phyloP scores from a whole-genome alignment of 2,329 filamentous ascomycete species.

The Cylindrodendrum hubeiense region DNA sequence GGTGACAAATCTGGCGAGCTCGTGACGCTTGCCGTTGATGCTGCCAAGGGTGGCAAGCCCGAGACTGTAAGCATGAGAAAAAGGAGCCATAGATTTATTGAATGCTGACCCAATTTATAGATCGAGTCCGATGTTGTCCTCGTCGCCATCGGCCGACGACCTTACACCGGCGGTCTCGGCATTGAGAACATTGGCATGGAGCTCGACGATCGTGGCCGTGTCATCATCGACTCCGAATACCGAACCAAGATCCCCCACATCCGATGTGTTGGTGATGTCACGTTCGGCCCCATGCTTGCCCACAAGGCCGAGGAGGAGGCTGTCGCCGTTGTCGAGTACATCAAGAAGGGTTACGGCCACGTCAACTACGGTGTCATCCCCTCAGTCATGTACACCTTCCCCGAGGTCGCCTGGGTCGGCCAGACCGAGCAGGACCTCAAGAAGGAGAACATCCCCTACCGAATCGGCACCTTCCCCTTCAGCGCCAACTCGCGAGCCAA shows the following conservation, averaged over 20 bases:
- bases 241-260: constrained; percentile 98
- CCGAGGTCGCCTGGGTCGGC: constrained; percentile 98
- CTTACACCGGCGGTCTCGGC: constrained; percentile 91
- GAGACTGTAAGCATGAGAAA: constrained; percentile 76
- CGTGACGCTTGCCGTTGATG: constrained; percentile 87
- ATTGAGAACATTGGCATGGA: constrained; percentile 95
- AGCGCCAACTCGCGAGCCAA: constrained; percentile 98
- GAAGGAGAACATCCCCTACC: constrained; percentile 89
- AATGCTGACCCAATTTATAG: constrained; percentile 57
- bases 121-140: constrained; percentile 96
- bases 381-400: constrained; percentile 99
- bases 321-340: constrained; percentile 94
- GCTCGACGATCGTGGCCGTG: constrained; percentile 90
- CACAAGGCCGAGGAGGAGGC: constrained; percentile 99
- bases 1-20: constrained; percentile 84
- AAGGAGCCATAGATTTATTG: neutral
- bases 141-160: constrained; percentile 94
- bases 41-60: constrained; percentile 95
- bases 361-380: constrained; percentile 99
- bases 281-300: constrained; percentile 98
- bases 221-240: constrained; percentile 99
- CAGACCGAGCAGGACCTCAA: constrained; percentile 98
- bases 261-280: constrained; percentile 94
- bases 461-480: constrained; percentile 95
- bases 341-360: constrained; percentile 97